Evolutionary conservation across 306 rosid species (phyloP).

Genomic region (Rosa persica): DNA sequence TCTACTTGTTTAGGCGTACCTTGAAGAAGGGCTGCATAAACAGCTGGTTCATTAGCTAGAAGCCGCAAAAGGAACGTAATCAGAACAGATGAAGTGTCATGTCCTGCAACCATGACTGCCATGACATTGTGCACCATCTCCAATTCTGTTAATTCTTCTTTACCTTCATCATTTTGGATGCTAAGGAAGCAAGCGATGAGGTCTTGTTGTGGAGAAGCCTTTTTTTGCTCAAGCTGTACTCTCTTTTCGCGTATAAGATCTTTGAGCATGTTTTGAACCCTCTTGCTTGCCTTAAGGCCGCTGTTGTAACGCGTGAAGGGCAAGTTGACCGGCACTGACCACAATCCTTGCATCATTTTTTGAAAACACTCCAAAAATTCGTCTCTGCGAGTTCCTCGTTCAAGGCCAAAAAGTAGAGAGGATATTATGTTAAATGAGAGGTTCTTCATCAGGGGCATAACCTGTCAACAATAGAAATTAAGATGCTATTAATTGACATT

Average conservation of each 20-base stretch:
- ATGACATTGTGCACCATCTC: constrained; percentile 56
- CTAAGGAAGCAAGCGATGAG: constrained; percentile 62
- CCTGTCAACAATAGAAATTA: constrained; percentile 38
- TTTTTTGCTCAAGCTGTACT: constrained; percentile 32
- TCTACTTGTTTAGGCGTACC: constrained; percentile 36
- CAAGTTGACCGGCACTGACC: constrained; percentile 64
- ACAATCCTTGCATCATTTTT: constrained; percentile 49
- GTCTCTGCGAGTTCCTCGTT: constrained; percentile 54
- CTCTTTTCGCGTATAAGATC: constrained; percentile 45
- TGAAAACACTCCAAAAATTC: constrained; percentile 37
- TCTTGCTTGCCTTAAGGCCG: constrained; percentile 56
- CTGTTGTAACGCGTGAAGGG: constrained; percentile 68
- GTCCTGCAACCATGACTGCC: constrained; percentile 69
- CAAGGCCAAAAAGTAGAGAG: constrained; percentile 65
- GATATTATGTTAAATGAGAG: constrained; percentile 73
- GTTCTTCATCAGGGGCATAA: constrained; percentile 64
- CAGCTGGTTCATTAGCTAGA: constrained; percentile 52
- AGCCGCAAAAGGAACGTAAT: constrained; percentile 54
- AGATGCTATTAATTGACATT: too few species aligned
- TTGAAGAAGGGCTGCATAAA: constrained; percentile 58
- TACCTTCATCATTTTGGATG: constrained; percentile 33
- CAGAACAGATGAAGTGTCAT: constrained; percentile 65
- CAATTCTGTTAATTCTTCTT: constrained; percentile 47
- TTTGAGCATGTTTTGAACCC: constrained; percentile 43
- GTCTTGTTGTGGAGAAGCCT: constrained; percentile 45